Percentiles rank a stretch among this genome's conserved stretches.
Evolutionary conservation across 306 rosid genomes (phyloP).

Genomic region (Coriaria nepalensis): DNA sequence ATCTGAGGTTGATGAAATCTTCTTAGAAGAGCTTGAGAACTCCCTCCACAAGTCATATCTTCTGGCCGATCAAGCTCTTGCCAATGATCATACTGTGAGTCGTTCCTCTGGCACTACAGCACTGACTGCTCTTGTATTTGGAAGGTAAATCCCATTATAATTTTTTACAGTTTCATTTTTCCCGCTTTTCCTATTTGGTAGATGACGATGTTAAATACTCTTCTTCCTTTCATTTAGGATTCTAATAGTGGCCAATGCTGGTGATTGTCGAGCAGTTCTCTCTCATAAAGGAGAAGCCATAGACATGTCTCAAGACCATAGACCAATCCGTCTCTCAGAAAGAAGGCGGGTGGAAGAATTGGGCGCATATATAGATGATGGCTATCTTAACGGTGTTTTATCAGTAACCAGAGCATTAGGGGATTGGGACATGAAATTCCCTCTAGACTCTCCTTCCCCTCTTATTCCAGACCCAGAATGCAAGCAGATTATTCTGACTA

Average conservation of each 20-base stretch:
- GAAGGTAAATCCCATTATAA: slow-evolving; percentile 43
- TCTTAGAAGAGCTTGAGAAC: slow-evolving; percentile 50
- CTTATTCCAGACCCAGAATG: slow-evolving; percentile 90
- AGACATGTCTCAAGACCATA: slow-evolving; percentile 91
- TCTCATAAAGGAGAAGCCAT: slow-evolving; percentile 83
- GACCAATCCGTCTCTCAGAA: slow-evolving; percentile 63
- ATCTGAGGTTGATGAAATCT: slow-evolving; percentile 38
- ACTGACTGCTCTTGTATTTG: slow-evolving; percentile 70
- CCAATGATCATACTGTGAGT: slow-evolving; percentile 64
- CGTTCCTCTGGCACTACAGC: slow-evolving; percentile 88
- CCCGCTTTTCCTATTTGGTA: not conserved
- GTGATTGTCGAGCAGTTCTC: slow-evolving; percentile 97
- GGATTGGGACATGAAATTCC: slow-evolving; percentile 95
- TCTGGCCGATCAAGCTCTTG: slow-evolving; percentile 75
- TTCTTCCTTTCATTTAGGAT: slow-evolving; percentile 30
- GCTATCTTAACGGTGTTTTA: slow-evolving; percentile 78
- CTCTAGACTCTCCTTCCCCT: slow-evolving; percentile 67
- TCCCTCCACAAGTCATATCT: slow-evolving; percentile 54
- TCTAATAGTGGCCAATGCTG: slow-evolving; percentile 90
- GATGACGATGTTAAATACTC: not conserved
- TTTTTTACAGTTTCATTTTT: slow-evolving; percentile 1
- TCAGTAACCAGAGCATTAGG: slow-evolving; percentile 86
- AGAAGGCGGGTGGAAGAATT: slow-evolving; percentile 58
- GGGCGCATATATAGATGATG: slow-evolving; percentile 73
- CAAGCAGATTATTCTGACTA: slow-evolving; percentile 46